Evolutionary conservation across 2,329 filamentous ascomycete species (phyloP).

Genomic region (Trichoderma simmonsii): DNA sequence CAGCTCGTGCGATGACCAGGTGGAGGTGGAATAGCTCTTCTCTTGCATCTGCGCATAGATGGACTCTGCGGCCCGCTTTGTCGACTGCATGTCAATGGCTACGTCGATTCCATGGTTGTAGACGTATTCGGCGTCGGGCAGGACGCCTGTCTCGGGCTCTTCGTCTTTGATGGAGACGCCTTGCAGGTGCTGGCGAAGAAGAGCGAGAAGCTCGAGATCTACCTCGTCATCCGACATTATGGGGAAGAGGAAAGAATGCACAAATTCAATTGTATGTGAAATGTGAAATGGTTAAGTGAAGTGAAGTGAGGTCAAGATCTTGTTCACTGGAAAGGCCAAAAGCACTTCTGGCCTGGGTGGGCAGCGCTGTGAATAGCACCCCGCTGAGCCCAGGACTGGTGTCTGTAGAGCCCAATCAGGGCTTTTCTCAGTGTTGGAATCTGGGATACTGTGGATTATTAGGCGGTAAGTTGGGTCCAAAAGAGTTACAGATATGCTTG

Average conservation of each 20-base stretch:
- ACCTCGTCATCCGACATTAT: slow-evolving; percentile 87
- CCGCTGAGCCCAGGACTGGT: slow-evolving; percentile 1
- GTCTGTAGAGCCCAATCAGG: slow-evolving; percentile 1
- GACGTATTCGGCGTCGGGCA: slow-evolving; percentile 79
- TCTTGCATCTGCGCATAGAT: slow-evolving; percentile 82
- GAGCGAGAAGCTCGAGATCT: slow-evolving; percentile 80
- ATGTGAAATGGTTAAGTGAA: neutral
- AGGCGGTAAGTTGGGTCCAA: neutral
- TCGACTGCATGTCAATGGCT: slow-evolving; percentile 76
- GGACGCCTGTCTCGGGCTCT: slow-evolving; percentile 74
- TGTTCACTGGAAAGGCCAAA: neutral
- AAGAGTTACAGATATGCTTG: neutral
- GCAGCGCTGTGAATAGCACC: slow-evolving; percentile 12
- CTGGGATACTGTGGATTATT: neutral
- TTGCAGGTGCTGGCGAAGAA: slow-evolving; percentile 76
- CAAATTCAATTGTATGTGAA: neutral
- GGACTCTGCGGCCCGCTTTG: slow-evolving; percentile 74
- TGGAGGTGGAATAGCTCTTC: slow-evolving; percentile 77
- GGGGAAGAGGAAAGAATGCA: neutral
- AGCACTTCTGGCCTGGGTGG: neutral
- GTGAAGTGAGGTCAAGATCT: neutral
- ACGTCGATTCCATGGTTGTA: slow-evolving; percentile 94
- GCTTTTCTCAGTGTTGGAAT: neutral
- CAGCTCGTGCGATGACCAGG: slow-evolving; percentile 84
- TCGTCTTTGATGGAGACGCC: slow-evolving; percentile 53